Base-by-base conservation (phyloP, 2,329 filamentous ascomycete species). In the Hortaea werneckii region DNA sequence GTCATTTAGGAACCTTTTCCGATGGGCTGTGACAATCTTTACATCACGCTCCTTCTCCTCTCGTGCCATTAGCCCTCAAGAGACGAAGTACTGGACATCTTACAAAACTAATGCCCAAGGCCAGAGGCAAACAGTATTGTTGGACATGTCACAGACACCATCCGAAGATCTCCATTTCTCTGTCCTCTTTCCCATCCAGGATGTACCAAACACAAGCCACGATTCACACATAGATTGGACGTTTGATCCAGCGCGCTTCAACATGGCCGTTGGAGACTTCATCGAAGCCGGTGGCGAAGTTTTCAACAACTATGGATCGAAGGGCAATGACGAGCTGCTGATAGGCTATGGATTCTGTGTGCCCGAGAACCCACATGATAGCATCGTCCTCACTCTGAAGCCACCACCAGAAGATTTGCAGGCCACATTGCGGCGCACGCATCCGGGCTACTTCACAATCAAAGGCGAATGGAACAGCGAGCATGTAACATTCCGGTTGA, bases 221-320 rank as follows among this genome's bases (percentile, higher is more conserved):
- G 58, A 65, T 5, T 67, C 71, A 2, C 68, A 66, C 45, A 71
- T 74, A 1, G 64, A 69, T 32, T 76, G 74, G 74, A 59, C 66
- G 35, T 67, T 67, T 38, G 61, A 66, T 29, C 54, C 58, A 3
- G 63, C 58, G 6, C 49, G 54, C 2, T 73, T 73, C 48, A 60
- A 60, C 7, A 56, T 75, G 20, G 61, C 60, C 6, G 50, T 66
- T 27, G 58, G 63, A 4, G 60, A 68, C 4, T 46, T 47, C 0
- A 51, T 69, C 2, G 35, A 53, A 4, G 49, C 58, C 4, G 70
- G 67, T 3, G 59, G 63, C 4, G 67, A 76, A 49, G 57, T 76
- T 2, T 72, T 65, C 59, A 77, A 77, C 55, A 76, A 76, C 52
- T 77, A 76, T 45, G 73, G 68, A 0, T 67, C 72, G 1, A 76